phyloP scores from a whole-genome alignment of 495 filamentous ascomycete species.

The Pseudevernia furfuracea region DNA sequence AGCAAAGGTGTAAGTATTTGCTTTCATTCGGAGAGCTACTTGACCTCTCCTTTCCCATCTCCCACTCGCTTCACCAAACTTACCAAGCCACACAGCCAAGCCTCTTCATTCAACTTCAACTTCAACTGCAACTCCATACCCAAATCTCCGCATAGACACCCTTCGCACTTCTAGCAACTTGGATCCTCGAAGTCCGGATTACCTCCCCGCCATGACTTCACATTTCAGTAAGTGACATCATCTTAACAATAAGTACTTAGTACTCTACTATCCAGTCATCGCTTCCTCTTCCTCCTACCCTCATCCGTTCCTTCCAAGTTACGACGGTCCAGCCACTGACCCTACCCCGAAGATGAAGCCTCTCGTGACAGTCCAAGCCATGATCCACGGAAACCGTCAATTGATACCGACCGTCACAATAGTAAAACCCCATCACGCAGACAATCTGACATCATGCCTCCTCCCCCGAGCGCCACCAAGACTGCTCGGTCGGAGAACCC shows the following conservation, averaged over 20 bases:
- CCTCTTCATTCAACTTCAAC: neutral
- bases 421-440: neutral
- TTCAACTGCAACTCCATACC: no score
- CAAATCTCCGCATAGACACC: conserved; percentile 3
- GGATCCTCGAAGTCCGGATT: neutral
- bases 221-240: neutral
- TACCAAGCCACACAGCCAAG: neutral
- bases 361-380: neutral
- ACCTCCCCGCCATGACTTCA: neutral
- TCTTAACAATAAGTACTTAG: no score
- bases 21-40: neutral
- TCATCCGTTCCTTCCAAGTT: neutral
- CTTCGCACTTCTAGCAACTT: neutral
- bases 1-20: neutral
- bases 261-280: no score
- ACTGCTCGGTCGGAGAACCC: conserved; percentile 4
- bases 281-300: no score
- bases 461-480: neutral
- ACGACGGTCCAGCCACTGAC: no score
- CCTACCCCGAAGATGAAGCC: neutral
- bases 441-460: conserved; percentile 8
- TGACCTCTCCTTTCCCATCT: neutral
- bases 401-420: neutral
- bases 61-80: neutral
- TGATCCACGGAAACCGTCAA: neutral